A percentile compares a stretch with the other conserved stretches of the same genome.
Evolutionary conservation across 495 filamentous ascomycete species (phyloP).

Genomic region (Pseudomonodictys pantanalensis): DNA sequence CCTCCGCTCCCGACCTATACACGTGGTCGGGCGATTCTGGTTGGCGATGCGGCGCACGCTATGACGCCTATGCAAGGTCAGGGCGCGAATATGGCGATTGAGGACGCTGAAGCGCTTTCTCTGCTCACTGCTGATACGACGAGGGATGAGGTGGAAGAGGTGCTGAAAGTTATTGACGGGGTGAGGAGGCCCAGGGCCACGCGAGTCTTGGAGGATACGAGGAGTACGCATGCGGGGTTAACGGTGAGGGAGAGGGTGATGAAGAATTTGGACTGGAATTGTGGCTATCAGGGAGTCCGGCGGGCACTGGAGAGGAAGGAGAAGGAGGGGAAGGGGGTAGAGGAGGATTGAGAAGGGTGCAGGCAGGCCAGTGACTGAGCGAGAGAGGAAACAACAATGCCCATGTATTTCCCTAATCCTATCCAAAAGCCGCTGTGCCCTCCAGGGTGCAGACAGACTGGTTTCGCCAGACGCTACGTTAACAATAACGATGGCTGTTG

Average conservation of each 20-base stretch:
- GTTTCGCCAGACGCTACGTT: no score
- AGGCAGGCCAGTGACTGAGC: no score
- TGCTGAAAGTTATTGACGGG: background rate
- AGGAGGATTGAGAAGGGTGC: no score
- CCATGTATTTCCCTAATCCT: no score
- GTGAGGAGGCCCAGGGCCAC: background rate
- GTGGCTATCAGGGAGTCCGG: background rate
- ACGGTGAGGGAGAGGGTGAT: slow-evolving; percentile 2
- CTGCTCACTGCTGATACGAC: background rate
- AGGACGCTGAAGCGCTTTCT: slow-evolving; percentile 32
- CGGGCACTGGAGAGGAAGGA: background rate
- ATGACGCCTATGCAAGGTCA: slow-evolving; percentile 25
- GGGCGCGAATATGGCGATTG: slow-evolving; percentile 25
- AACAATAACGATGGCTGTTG: no score
- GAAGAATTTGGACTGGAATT: slow-evolving; percentile 4
- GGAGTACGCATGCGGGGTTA: background rate
- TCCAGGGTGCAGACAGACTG: no score
- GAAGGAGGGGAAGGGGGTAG: no score
- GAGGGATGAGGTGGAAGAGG: background rate
- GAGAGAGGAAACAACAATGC: no score
- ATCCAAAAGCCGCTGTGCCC: no score
- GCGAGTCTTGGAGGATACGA: background rate
- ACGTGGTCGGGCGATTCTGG: slow-evolving; percentile 45
- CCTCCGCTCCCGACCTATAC: slow-evolving; percentile 34
- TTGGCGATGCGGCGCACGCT: slow-evolving; percentile 53